Base-by-base conservation (phyloP, 164 flowering plant genomes). In the Vitis vinifera region DNA sequence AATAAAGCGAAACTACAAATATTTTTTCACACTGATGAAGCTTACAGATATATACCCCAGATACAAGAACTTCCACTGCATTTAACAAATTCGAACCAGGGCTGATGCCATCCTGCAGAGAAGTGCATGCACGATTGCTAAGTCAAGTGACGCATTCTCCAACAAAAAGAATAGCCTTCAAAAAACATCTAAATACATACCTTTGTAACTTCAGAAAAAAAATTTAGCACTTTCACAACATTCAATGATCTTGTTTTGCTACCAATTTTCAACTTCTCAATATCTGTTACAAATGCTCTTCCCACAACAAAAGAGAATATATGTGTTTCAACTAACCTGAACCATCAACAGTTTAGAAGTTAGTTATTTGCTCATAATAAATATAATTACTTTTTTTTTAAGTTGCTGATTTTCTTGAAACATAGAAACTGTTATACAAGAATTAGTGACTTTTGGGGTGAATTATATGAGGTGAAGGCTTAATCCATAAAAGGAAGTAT, bases 271-370 rank as follows among this genome's bases (percentile, higher is more conserved):
- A 96, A 83, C 85, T 96, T 96, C 73, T 96, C 98, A 68, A 96
- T 85, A 86, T 96, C 99, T 49, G 97, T 90, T 50, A 96, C 99
- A 90, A 96, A 96, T 73, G 99, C 99, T 82, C 99, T 92, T 76
- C 98, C 99, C 77, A 96, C 91, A 72, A 96, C 99, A 83, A 96
- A 96, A 59, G 99, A 92, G 84, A 96, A 96, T 74, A 96, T 89
- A 77, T 96, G 98, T 77, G 91, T 85, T 86, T 96, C 99, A 76
- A 93, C 98, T 84, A 93, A 87, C 89, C 99, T 96, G 52, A 74
- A 62, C 63, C 48, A 49, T 57, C 53, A 75, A 75, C 61, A 68
- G n/a, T 61, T 68, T 31, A 51, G 2, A 57, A 65, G 65, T 76
- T 47, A 62, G 75, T 73, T 37, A 37, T 66, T 70, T 58, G n/a